These are phyloP conservation scores for Epichloe amarillans DNA, from an alignment of 2,329 filamentous ascomycete species.

Conservation along the genomic window DNA sequence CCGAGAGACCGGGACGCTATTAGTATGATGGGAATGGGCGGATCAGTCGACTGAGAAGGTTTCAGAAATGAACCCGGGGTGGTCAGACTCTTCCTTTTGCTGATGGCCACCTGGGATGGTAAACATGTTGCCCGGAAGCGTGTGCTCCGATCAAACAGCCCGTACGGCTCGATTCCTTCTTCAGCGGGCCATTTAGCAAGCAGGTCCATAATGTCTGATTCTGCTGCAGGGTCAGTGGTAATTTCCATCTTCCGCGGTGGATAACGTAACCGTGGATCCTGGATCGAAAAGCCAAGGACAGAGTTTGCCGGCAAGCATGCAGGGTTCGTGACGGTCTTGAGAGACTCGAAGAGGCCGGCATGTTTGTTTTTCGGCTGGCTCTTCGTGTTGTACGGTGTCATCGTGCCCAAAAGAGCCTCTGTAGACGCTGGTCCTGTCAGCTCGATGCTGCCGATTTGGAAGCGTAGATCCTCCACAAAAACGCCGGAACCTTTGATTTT, in stretches of 20 bases:
- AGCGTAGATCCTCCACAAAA: slow-evolving; percentile 54
- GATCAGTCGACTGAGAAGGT: slow-evolving; percentile 43
- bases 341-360: slow-evolving; percentile 33
- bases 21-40: slow-evolving; percentile 64
- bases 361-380: slow-evolving; percentile 23
- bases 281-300: slow-evolving; percentile 57
- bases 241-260: slow-evolving; percentile 48
- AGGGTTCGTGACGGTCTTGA: slow-evolving; percentile 51
- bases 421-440: slow-evolving; percentile 58
- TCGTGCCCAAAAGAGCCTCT: slow-evolving; percentile 58
- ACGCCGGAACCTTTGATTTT: slow-evolving; percentile 49
- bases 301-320: slow-evolving; percentile 56
- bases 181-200: slow-evolving; percentile 59
- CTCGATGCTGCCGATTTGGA: slow-evolving; percentile 49
- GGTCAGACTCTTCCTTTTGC: slow-evolving; percentile 55
- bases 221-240: slow-evolving; percentile 23
- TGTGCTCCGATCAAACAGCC: slow-evolving; percentile 54
- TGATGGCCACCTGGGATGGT: slow-evolving; percentile 68
- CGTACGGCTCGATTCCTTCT: slow-evolving; percentile 27
- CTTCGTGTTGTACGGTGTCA: slow-evolving; percentile 38
- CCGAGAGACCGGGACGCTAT: slow-evolving; percentile 42
- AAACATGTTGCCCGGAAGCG: slow-evolving; percentile 53
- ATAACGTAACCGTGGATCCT: slow-evolving; percentile 69
- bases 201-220: slow-evolving; percentile 37
- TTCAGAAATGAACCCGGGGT: slow-evolving; percentile 50